phyloP scores from a whole-genome alignment of 176 grass and related monocot species.

The Lolium multiflorum region DNA sequence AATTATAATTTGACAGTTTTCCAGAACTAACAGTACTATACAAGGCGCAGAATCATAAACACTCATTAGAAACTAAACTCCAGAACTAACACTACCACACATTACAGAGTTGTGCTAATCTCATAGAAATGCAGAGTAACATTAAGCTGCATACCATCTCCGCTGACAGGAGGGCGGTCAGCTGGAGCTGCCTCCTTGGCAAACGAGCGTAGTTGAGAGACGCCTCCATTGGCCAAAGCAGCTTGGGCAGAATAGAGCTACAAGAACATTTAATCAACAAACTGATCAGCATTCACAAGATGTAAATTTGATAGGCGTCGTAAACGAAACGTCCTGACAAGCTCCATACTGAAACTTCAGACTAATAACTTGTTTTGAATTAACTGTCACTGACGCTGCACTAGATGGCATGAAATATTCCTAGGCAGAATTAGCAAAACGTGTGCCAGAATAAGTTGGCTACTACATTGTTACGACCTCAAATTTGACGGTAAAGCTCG shows the following conservation, averaged over 20 bases:
- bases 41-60: neutral
- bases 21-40: neutral
- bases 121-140: neutral
- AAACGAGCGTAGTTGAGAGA: slow-evolving; percentile 58
- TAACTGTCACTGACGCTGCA: neutral
- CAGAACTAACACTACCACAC: neutral
- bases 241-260: slow-evolving; percentile 82
- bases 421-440: neutral
- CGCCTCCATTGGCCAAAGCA: slow-evolving; percentile 61
- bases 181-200: slow-evolving; percentile 64
- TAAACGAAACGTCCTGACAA: neutral
- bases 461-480: neutral
- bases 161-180: slow-evolving; percentile 59
- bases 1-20: neutral
- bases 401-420: neutral
- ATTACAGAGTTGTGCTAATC: neutral
- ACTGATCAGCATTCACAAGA: neutral
- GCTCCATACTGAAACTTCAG: neutral
- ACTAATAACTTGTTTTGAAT: neutral
- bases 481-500: neutral
- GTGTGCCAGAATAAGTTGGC: neutral
- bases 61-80: neutral
- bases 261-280: slow-evolving; percentile 22
- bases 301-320: neutral
- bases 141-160: slow-evolving; percentile 69